Base-by-base conservation (phyloP, 1,284 basidiomycete genomes). In the Volvariella surrecta region DNA sequence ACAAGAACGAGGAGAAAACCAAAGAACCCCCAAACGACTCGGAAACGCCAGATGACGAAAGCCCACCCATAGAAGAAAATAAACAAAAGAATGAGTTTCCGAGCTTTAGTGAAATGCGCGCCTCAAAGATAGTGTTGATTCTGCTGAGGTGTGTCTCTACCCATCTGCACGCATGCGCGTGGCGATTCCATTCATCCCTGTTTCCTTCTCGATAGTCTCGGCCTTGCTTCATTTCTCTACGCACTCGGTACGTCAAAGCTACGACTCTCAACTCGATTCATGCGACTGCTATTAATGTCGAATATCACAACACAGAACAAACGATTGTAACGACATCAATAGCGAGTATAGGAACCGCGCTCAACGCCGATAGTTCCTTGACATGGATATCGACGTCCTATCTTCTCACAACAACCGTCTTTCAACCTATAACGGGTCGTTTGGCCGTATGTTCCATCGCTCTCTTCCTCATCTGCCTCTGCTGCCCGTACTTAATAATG, bases 321-420 rank as follows among this genome's bases (percentile, higher is more conserved):
- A 62, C 61, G 3, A 62, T 62, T 42, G 61, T 62, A 3, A 50
- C 55, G 15, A 62, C 59, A 15, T 55, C 60, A 7, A 56, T 61
- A 8, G 54, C 60, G 8, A 51, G 51, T 24, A 61, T 62, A 22
- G 59, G 58, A 2, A 45, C 49, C 15, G 60, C 55, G 15, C 48
- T 61, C 11, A 48, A 58, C 13, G 55, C 54, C 16, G 55, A 54
- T 40, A 55, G 56, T 2, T 61, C 59, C 9, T 45, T 61, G 10
- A 58, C 60, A 4, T 63, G 61, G 61, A 60, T 63, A 22, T 52
- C 53, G 3, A 60, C 59, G 3, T 61, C 61, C 1, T 63, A 62
- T 32, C 52, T 62, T 17, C 50, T 63, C 28, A 60, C 61, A 0
- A 58, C 57, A 7, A 60, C 61, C 2, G 58, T 57, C 9, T 45